A percentile compares a stretch with the other conserved stretches of the same genome.
phyloP scores from a whole-genome alignment of 2,329 filamentous ascomycete genomes.

The Tolypocladium paradoxum region DNA sequence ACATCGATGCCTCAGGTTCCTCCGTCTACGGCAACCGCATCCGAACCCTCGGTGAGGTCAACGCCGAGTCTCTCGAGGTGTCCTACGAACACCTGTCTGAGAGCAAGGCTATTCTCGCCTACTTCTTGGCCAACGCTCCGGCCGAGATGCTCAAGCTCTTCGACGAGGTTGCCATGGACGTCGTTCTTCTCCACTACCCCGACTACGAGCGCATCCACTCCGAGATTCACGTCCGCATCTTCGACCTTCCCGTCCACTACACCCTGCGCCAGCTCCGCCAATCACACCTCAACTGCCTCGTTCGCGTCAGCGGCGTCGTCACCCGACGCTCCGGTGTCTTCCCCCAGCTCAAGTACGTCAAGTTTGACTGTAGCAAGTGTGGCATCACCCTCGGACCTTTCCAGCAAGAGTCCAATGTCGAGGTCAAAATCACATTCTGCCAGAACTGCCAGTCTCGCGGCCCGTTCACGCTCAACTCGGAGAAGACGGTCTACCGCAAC shows the following conservation, averaged over 20 bases:
- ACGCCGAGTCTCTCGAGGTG: constrained; percentile 91
- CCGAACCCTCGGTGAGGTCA: constrained; percentile 89
- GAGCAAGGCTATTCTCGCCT: constrained; percentile 86
- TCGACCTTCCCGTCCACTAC: constrained; percentile 87
- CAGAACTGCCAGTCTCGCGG: constrained; percentile 93
- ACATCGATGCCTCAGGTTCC: constrained; percentile 76
- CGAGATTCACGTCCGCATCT: constrained; percentile 95
- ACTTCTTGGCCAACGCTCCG: constrained; percentile 91
- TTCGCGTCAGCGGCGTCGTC: constrained; percentile 89
- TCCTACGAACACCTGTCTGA: constrained; percentile 87
- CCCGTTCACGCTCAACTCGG: constrained; percentile 90
- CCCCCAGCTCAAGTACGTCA: constrained; percentile 95
- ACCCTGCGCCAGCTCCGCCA: constrained; percentile 92
- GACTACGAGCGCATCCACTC: constrained; percentile 97
- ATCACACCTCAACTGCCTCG: constrained; percentile 88
- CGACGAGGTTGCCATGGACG: constrained; percentile 93
- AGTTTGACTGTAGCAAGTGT: constrained; percentile 94
- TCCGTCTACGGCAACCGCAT: constrained; percentile 95
- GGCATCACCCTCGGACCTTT: constrained; percentile 87
- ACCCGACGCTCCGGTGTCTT: constrained; percentile 92
- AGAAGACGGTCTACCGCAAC: constrained; percentile 97
- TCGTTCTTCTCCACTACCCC: constrained; percentile 88
- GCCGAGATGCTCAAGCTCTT: constrained; percentile 94
- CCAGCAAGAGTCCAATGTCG: constrained; percentile 91
- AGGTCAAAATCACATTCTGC: constrained; percentile 93